Evolutionary conservation across 805 yeast genomes (phyloP), one percentile per base, ranked within the genome.

Genomic region (Wickerhamomyces bisporus): DNA sequence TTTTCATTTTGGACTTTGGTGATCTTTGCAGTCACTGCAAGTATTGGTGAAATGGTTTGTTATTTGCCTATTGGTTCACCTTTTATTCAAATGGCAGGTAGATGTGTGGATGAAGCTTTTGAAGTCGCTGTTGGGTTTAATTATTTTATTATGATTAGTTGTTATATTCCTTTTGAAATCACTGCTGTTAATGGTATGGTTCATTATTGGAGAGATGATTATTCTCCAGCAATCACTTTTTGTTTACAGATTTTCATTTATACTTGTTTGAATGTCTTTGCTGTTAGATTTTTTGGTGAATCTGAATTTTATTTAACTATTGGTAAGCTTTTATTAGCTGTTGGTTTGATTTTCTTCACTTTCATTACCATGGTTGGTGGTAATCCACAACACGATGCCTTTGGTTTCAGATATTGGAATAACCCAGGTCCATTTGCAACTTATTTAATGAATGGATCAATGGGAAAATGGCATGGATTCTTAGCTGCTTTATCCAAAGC

Each of bases 311-410:
- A 81, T 77, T 63, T 85, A 16, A 73, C 88, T 3, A 64, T 84
- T 16, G 81, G 84, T 37, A 86, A 86, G 53, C 73, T 86, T 38
- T 47, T 84, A 7, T 67, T 86, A 34, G 86, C 88, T 14, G 53
- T 79, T 15, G 94, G 89, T 4, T 66, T 86, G 36, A 69, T 86
- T 35, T 56, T 80, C 30, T 85, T 81, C 61, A 83, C 91, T 5
- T 80, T 86, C 49, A 59, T 85, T 37, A 78, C 86, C 6, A 86
- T 86, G 91, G 76, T 82, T 26, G 95, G 95, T 29, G 96, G 95
- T 19, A 86, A 84, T 57, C 94, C 94, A 2, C 58, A 66, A 34
- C 77, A 73, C 42, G 85, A 82, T 47, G 71, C 66, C 4, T 75
- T 69, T 44, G 85, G 85, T 3, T 76, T 78, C 57, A 56, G 79